phyloP scores from a whole-genome alignment of 768 basidiomycete species.

The Mycena leptocephala region DNA sequence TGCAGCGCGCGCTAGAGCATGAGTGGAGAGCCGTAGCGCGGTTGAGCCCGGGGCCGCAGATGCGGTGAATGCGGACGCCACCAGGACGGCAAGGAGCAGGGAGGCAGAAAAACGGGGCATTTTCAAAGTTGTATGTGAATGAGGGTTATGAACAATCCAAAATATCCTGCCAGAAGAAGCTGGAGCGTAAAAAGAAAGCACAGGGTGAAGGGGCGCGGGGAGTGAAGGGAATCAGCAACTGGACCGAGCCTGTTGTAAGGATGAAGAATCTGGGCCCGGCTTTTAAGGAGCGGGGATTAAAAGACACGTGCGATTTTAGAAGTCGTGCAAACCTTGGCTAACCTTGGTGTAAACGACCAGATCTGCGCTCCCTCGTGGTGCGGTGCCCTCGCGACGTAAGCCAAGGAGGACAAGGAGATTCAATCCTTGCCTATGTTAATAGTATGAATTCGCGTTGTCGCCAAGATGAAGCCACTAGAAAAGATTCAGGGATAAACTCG shows the following conservation, averaged over 20 bases:
- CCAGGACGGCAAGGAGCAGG: background rate
- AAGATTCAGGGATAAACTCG: background rate
- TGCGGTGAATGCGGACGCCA: background rate
- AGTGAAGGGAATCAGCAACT: background rate
- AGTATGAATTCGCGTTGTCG: background rate
- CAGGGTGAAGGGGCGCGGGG: background rate
- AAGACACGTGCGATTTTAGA: background rate
- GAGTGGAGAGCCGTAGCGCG: background rate
- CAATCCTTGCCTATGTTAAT: background rate
- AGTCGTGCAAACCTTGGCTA: background rate
- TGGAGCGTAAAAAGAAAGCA: background rate
- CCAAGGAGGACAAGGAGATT: background rate
- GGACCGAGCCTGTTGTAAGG: background rate
- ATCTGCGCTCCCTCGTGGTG: background rate
- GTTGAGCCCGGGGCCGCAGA: background rate
- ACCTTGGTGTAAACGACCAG: background rate
- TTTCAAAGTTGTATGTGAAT: background rate
- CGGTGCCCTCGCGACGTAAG: background rate
- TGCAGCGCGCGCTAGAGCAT: background rate
- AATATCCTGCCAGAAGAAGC: background rate
- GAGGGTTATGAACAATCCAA: background rate
- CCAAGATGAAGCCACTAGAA: background rate
- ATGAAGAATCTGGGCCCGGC: background rate
- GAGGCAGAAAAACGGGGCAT: background rate
- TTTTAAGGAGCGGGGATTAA: background rate